Evolutionary conservation across 441 rosid species (phyloP).

Genomic region (Pelargonium australe): DNA sequence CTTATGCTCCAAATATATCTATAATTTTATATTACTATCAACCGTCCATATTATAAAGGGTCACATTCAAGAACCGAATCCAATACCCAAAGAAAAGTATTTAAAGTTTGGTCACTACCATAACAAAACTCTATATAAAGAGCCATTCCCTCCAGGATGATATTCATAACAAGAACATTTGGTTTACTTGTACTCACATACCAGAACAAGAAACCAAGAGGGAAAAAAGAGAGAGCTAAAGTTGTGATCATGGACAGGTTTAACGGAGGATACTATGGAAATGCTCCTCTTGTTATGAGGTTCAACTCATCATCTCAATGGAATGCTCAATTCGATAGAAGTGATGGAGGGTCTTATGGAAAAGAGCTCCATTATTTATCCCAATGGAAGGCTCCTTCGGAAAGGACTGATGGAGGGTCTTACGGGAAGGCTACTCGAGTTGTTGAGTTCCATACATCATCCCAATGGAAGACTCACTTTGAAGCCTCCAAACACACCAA

Average conservation of each 20-base stretch:
- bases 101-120: not conserved
- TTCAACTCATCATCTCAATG: not conserved
- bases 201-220: too few species aligned
- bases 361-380: not conserved
- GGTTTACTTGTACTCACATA: too few species aligned
- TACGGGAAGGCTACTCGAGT: slow-evolving; percentile 3
- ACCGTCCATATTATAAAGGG: not conserved
- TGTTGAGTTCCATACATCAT: not conserved
- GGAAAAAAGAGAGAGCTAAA: not conserved
- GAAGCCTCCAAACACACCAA: not conserved
- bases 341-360: not conserved
- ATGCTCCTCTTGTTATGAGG: not conserved
- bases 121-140: not conserved
- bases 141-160: not conserved
- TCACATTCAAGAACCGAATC: not conserved
- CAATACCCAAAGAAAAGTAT: not conserved
- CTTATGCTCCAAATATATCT: not conserved
- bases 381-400: not conserved
- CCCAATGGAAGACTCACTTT: not conserved
- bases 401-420: not conserved
- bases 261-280: not conserved
- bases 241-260: not conserved
- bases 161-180: not conserved
- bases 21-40: not conserved
- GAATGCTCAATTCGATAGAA: not conserved